These are phyloP conservation scores for Fusarium sp. DNA, from an alignment of 2,329 filamentous ascomycete species.

Conservation along the genomic window DNA sequence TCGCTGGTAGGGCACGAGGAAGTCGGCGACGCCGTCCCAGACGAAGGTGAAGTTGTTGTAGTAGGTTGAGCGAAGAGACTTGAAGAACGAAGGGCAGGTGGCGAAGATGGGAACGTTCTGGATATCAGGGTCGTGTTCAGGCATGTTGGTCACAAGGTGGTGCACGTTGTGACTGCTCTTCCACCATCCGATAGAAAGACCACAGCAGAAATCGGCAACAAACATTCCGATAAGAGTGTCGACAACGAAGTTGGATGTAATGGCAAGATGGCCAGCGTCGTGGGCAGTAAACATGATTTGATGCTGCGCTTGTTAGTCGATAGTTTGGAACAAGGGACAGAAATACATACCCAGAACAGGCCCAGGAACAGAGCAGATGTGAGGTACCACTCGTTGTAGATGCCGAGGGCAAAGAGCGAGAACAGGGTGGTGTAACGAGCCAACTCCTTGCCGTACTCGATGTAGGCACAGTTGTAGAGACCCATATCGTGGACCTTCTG, in stretches of 20 bases:
- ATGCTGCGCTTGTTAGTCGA: slow-evolving; percentile 58
- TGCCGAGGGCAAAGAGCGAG: slow-evolving; percentile 57
- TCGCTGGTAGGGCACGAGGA: slow-evolving; percentile 71
- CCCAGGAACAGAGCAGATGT: slow-evolving; percentile 70
- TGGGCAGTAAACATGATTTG: slow-evolving; percentile 78
- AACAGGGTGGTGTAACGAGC: slow-evolving; percentile 68
- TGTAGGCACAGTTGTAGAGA: slow-evolving; percentile 69
- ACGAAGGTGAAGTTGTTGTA: slow-evolving; percentile 73
- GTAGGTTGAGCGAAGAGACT: slow-evolving; percentile 72
- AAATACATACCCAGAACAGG: slow-evolving; percentile 66
- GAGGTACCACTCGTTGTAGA: slow-evolving; percentile 67
- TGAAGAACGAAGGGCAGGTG: slow-evolving; percentile 74
- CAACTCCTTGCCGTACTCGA: slow-evolving; percentile 69
- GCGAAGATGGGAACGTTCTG: slow-evolving; percentile 79
- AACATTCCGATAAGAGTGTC: slow-evolving; percentile 73
- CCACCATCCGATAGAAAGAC: slow-evolving; percentile 77
- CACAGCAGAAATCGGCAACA: slow-evolving; percentile 74
- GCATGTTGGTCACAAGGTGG: slow-evolving; percentile 74
- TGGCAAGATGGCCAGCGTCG: slow-evolving; percentile 73
- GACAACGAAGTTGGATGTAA: slow-evolving; percentile 68
- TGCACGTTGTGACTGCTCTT: slow-evolving; percentile 78
- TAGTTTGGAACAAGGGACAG: background rate
- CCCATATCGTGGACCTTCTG: slow-evolving; percentile 66
- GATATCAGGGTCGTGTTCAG: slow-evolving; percentile 70
- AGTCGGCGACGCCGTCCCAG: slow-evolving; percentile 71